Conservation (phyloP, 2,329 filamentous ascomycete species). For the Aspergillus fumigatiaffinis region DNA sequence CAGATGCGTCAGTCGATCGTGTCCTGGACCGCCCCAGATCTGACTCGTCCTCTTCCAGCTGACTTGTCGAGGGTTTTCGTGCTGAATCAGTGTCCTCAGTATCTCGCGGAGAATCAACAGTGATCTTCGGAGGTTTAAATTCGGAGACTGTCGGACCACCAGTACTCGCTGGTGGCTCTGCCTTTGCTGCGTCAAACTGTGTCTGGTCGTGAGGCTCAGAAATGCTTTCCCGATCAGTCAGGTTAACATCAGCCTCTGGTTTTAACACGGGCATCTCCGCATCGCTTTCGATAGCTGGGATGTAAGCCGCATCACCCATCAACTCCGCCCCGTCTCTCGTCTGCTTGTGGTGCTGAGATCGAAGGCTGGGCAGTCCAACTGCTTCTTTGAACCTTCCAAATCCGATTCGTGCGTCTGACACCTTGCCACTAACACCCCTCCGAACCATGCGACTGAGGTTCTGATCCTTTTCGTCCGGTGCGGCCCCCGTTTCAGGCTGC, state of each 20-base stretch:
- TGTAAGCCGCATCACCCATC: slow-evolving; percentile 25
- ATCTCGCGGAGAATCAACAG: slow-evolving; percentile 25
- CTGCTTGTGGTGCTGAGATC: slow-evolving; percentile 38
- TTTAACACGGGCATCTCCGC: slow-evolving; percentile 16
- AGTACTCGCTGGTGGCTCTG: slow-evolving; percentile 5
- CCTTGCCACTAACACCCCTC: slow-evolving; percentile 74
- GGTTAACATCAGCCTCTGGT: slow-evolving; percentile 11
- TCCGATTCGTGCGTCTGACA: slow-evolving; percentile 76
- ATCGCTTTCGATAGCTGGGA: slow-evolving; percentile 27
- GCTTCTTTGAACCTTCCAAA: slow-evolving; percentile 82
- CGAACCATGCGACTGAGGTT: slow-evolving; percentile 63
- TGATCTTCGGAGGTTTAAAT: slow-evolving; percentile 29
- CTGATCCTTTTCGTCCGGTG: slow-evolving; percentile 39
- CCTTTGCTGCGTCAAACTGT: slow-evolving; percentile 12
- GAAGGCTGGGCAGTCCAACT: slow-evolving; percentile 54
- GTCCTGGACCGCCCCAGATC: slow-evolving; percentile 28
- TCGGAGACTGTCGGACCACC: slow-evolving; percentile 13
- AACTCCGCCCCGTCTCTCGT: slow-evolving; percentile 33
- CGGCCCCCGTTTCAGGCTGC: slow-evolving; percentile 22
- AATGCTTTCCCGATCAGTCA: slow-evolving; percentile 14
- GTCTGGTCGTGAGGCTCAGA: slow-evolving; percentile 15
- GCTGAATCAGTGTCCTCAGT: slow-evolving; percentile 15
- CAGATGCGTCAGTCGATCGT: slow-evolving; percentile 27
- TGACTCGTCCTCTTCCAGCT: slow-evolving; percentile 24
- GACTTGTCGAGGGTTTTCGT: slow-evolving; percentile 11